Evolutionary conservation across 495 filamentous ascomycete species (phyloP), one percentile per base, ranked within the genome.

Genomic region (Podospora sp.): DNA sequence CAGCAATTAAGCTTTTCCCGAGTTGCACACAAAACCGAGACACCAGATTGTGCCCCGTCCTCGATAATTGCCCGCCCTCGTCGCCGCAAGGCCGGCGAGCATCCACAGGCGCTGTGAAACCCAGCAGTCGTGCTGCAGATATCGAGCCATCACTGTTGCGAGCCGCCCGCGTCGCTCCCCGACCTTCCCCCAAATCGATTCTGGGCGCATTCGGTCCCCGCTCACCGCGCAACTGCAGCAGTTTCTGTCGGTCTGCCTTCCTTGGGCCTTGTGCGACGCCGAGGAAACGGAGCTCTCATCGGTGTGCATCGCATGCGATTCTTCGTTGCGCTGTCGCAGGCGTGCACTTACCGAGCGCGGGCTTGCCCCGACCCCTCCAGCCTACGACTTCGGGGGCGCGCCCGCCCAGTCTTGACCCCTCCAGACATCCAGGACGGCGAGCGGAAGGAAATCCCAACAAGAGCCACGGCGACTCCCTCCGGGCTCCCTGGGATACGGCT

Each of bases 141-240:
- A 60, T 64, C 67, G 56, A 68, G 55, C 62, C 61, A 68, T 60
- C 59, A 16, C 67, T 68, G 55, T 59, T 68, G 67, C 46, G 26
- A 68, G 40, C 67, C 67, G 67, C 60, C 60, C 21, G n/a, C 57
- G 25, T 14, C 21, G 22, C 66, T 62, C 65, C 29, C 60, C 40
- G 36, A 53, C 62, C n/a, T 55, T 52, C 40, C 51, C 40, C 29
- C 25, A 29, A 58, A 25, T 60, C 25, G 57, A 27, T 16, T 29
- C 57, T 60, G 57, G 57, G 57, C 57, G 57, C 57, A 62, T 50
- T 58, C 65, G 65, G 55, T 36, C 21, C 35, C 50, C 27, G 24
- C 55, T 53, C 56, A 59, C 26, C 8, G 56, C 56, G 56, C 56
- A 29, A 22, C 52, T 21, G 12, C 56, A 3, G n/a, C 56, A 29